Percentiles rank a stretch among this genome's conserved stretches.
phyloP scores from a whole-genome alignment of 108 stramenopile genomes.

The Aurantiochytrium sp. region DNA sequence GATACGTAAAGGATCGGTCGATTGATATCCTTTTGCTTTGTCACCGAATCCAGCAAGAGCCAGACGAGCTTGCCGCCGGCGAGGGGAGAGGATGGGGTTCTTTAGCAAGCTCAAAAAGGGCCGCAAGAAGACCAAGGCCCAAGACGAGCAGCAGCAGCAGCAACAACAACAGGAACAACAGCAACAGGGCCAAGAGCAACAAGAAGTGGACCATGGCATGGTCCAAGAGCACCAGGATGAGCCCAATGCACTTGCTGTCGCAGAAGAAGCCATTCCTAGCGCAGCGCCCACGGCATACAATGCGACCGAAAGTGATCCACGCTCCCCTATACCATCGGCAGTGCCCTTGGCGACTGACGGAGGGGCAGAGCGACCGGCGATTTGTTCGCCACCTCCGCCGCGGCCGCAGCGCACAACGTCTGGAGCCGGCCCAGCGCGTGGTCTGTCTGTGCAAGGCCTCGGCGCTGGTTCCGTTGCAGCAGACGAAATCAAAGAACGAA shows the following conservation, averaged over 20 bases:
- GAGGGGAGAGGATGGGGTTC: background rate
- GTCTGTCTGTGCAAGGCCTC: background rate
- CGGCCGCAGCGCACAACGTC: background rate
- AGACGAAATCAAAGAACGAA: background rate
- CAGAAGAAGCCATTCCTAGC: background rate
- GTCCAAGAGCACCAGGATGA: background rate
- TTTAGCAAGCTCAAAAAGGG: slow-evolving; percentile 14
- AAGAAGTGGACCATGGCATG: background rate
- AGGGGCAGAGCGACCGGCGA: background rate
- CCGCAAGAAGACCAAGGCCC: background rate
- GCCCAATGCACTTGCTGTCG: background rate
- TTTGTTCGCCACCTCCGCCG: background rate
- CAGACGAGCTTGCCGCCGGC: too few species aligned
- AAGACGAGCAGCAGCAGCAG: background rate
- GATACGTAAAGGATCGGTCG: too few species aligned
- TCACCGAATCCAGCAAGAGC: too few species aligned
- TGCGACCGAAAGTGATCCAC: background rate
- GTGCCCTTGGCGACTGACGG: background rate
- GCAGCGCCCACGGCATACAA: background rate
- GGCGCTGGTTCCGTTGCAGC: background rate
- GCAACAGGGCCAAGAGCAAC: background rate
- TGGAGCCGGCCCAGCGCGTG: background rate
- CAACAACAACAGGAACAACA: background rate
- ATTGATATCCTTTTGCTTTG: too few species aligned
- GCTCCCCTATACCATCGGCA: background rate